Percentiles rank a stretch among this genome's conserved stretches.
phyloP scores from a whole-genome alignment of 2,329 filamentous ascomycete genomes.

The Diaporthe sp. region DNA sequence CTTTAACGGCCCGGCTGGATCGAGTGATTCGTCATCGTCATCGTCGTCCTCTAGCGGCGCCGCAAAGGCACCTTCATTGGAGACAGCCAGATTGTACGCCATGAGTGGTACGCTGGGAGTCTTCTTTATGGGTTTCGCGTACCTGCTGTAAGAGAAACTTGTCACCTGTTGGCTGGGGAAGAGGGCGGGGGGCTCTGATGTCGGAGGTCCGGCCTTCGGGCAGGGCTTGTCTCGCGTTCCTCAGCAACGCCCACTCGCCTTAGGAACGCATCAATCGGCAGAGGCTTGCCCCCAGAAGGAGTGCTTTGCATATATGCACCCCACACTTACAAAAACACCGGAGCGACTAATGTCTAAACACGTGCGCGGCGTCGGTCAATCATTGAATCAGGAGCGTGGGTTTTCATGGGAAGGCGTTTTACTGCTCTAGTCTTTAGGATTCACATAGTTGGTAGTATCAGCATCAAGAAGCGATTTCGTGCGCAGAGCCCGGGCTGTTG shows the following conservation, averaged over 20 bases:
- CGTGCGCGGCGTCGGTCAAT: slow-evolving; percentile 17
- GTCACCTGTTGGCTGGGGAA: neutral
- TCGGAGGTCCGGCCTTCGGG: slow-evolving; percentile 13
- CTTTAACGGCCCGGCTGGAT: slow-evolving; percentile 47
- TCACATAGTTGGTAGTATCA: neutral
- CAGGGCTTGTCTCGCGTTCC: neutral
- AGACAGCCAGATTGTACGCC: slow-evolving; percentile 32
- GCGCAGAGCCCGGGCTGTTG: neutral
- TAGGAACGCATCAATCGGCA: neutral
- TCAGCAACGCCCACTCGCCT: neutral
- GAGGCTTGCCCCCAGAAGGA: neutral
- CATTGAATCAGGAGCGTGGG: slow-evolving; percentile 17
- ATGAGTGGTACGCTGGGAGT: slow-evolving; percentile 30
- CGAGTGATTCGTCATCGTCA: neutral
- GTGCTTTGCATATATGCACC: neutral
- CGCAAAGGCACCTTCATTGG: slow-evolving; percentile 10
- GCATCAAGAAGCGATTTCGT: slow-evolving; percentile 8
- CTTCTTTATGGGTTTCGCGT: slow-evolving; percentile 33
- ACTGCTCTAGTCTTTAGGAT: neutral
- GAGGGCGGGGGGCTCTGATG: neutral
- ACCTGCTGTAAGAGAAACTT: slow-evolving; percentile 28
- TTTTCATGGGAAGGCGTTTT: slow-evolving; percentile 1
- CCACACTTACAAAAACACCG: neutral
- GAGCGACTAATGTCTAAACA: slow-evolving; percentile 25
- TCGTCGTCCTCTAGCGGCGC: slow-evolving; percentile 26